Base-by-base conservation (phyloP, 768 basidiomycete genomes). In the Tylopilus vinaceipallidus region DNA sequence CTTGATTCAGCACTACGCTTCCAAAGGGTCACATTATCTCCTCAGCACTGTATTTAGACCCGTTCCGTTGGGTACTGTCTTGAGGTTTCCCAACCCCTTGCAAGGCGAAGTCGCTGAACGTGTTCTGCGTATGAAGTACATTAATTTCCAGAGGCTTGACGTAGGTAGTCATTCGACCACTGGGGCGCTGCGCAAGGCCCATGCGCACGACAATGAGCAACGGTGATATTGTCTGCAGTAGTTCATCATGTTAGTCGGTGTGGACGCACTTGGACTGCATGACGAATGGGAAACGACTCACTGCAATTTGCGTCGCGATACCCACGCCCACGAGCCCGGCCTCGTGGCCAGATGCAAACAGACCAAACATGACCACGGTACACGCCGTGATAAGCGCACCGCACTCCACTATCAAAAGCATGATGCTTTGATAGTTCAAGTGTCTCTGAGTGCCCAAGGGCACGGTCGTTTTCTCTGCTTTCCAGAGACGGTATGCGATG, bases 341-440 rank as follows among this genome's bases (percentile, higher is more conserved):
- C 4, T 52, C 35, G 27, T 59, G 45, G 17, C 47, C 52, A 32
- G 53, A 45, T 24, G 48, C 36, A 24, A 38, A 62, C 2, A 62
- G 39, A n/a, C 23, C 24, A 29, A 61, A 58, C 59, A 61, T 52
- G 36, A 61, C 27, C n/a, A 47, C 17, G 14, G 60, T 55, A n/a
- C 55, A 55, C 10, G 40, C 45, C 5, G 60, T 61, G 47, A 61
- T 61, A 19, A 62, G 49, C 2, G 50, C 57, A 5, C 60, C 60
- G 6, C 53, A 59, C 35, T 61, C 60, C 17, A 61, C 40, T 24
- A 62, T 29, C 16, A 61, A 43, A 17, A 61, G 42, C 7, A 49
- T 46, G n/a, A n/a, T 52, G 29, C 48, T 30, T 39, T 29, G 51
- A 26, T 61, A 61, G 32, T 50, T 49, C 7, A 47, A 10, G 3